Base-by-base conservation (phyloP, 257 asterid genomes). In the Forsythia suspensa region DNA sequence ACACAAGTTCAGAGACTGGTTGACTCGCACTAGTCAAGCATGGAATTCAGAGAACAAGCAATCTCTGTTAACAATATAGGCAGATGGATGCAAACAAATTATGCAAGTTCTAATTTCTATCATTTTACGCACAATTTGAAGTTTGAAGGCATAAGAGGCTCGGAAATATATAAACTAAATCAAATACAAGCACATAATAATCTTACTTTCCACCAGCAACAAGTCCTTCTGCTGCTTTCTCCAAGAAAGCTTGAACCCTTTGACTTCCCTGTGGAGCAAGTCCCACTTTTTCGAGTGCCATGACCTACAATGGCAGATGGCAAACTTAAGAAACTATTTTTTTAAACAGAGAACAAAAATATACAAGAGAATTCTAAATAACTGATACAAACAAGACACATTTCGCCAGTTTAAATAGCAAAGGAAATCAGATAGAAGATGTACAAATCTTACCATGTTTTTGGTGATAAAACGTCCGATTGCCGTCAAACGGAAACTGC, bases 151-250 rank as follows among this genome's bases (percentile, higher is more conserved):
- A 29, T 71, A 24, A 29, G 18, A 18, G 15, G 65, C 36, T 9
- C 61, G 4, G 70, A 71, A 44, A 36, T 15, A 69, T 42, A 7
- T 11, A 44, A 10, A 21, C 21, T 9, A 41, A 52, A 12, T 66
- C 39, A 65, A 37, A n/a, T 13, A 39, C 59, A 81, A 55, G 70
- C 2, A 43, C 38, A 72, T 39, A 66, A 72, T 43, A 63, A 66
- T 67, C 97, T 91, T 89, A 94, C 99, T 90, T 92, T 73, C 87
- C 99, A 36, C 98, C 99, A 34, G 85, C 94, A 46, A 96, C 94
- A 75, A 96, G 98, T 75, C 99, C 99, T 82, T 96, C 98, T 46
- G 98, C 97, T 67, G 98, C 99, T 86, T 96, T 94, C 89, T 96
- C 99, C 79, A 96, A 85, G 97, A 96, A 94, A 86, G 90, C 91